Evolutionary conservation across 2,329 filamentous ascomycete species (phyloP).

Genomic region (Epicoccum sorghinum): DNA sequence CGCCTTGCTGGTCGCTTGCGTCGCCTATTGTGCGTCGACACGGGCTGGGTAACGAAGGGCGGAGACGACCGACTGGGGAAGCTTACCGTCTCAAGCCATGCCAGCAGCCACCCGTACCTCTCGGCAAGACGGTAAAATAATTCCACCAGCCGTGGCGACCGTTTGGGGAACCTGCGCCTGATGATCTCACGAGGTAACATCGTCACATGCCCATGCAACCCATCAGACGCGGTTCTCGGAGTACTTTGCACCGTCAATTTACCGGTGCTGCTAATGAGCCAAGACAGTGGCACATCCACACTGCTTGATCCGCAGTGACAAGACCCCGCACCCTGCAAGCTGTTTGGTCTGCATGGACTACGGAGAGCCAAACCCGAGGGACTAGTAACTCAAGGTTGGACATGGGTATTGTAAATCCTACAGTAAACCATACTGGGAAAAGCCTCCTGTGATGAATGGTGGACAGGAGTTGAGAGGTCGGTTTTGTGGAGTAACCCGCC

Average conservation of each 20-base stretch:
- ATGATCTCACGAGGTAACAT: slow-evolving; percentile 27
- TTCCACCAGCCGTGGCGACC: slow-evolving; percentile 31
- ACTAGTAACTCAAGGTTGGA: slow-evolving; percentile 21
- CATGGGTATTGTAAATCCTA: slow-evolving; percentile 5
- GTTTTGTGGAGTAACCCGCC: slow-evolving; percentile 29
- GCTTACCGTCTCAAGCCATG: slow-evolving; percentile 6
- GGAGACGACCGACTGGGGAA: slow-evolving; percentile 10
- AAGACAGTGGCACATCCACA: slow-evolving; percentile 32
- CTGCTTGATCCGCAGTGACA: slow-evolving; percentile 23
- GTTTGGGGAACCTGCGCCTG: slow-evolving; percentile 21
- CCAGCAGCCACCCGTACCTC: slow-evolving; percentile 19
- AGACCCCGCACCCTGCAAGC: slow-evolving; percentile 25
- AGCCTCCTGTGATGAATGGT: slow-evolving; percentile 8
- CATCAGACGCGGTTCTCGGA: slow-evolving; percentile 25
- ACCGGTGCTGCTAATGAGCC: slow-evolving; percentile 23
- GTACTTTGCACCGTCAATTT: slow-evolving; percentile 27
- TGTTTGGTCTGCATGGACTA: slow-evolving; percentile 22
- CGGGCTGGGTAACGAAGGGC: slow-evolving; percentile 4
- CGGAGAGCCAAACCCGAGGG: slow-evolving; percentile 14
- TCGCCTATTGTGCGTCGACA: slow-evolving; percentile 1
- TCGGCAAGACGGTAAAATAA: slow-evolving; percentile 22
- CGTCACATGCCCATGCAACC: slow-evolving; percentile 24
- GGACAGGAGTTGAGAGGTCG: slow-evolving; percentile 21
- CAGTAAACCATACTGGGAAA: slow-evolving; percentile 18
- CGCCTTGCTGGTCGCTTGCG: slow-evolving; percentile 12